Percentiles rank a stretch among this genome's conserved stretches.
Evolutionary conservation across 1,139 yeast species (phyloP).

Genomic region (Geotrichum reessii): DNA sequence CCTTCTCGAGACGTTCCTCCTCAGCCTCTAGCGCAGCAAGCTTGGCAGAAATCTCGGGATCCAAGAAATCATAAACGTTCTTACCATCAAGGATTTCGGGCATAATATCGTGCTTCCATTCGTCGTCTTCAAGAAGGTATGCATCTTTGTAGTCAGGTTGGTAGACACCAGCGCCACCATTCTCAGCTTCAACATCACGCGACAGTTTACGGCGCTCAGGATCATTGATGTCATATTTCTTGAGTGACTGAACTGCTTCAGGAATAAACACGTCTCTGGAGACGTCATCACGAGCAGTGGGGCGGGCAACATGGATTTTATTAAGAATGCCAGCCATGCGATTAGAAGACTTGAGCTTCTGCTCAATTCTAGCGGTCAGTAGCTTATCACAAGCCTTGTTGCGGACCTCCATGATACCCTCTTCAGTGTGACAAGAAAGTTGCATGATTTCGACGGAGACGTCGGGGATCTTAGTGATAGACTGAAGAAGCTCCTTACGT

Average conservation of each 20-base stretch:
- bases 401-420: slow-evolving; percentile 91
- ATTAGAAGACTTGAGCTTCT: slow-evolving; percentile 88
- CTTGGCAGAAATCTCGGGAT: slow-evolving; percentile 89
- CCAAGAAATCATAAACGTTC: slow-evolving; percentile 95
- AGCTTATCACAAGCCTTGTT: slow-evolving; percentile 96
- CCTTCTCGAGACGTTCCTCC: slow-evolving; percentile 86
- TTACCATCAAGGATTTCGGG: slow-evolving; percentile 95
- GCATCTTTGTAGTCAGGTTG: slow-evolving; percentile 89
- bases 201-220: slow-evolving; percentile 79
- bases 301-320: slow-evolving; percentile 91
- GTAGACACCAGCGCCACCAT: slow-evolving; percentile 98
- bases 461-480: slow-evolving; percentile 41
- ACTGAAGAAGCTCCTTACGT: slow-evolving; percentile 64
- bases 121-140: slow-evolving; percentile 87
- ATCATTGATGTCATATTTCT: slow-evolving; percentile 70
- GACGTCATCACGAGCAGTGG: slow-evolving; percentile 76
- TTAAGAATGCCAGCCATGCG: slow-evolving; percentile 84
- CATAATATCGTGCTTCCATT: slow-evolving; percentile 96
- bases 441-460: slow-evolving; percentile 90
- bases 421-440: slow-evolving; percentile 90
- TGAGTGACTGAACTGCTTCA: slow-evolving; percentile 53
- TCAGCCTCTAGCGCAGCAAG: slow-evolving; percentile 93
- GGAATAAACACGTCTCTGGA: slow-evolving; percentile 80
- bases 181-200: slow-evolving; percentile 83
- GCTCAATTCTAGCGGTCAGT: slow-evolving; percentile 92